Evolutionary conservation across 495 filamentous ascomycete genomes (phyloP), one percentile per base, ranked within the genome.

Genomic region (Xanthoparmelia taractica): DNA sequence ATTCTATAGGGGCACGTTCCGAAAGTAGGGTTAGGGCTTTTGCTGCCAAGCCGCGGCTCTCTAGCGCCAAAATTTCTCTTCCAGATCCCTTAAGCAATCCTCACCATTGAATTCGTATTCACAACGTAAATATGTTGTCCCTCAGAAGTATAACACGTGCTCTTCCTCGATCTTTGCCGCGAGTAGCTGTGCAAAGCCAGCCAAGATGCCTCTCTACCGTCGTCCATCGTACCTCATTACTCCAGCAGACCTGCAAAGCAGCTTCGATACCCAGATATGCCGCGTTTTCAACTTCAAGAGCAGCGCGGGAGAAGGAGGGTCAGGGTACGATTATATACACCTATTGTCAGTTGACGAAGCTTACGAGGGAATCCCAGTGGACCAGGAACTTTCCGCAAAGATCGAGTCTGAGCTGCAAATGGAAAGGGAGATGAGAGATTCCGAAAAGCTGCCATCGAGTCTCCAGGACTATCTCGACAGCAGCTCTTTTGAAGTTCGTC

Each of bases 391-490:
- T 74, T 79, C 85, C 68, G 77, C 85, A 63, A 91, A 96, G 84
- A 81, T 92, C 68, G 76, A 86, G 73, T 84, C 82, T 69, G 89
- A 97, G 80, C 79, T 92, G 65, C 76, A 85, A 66, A 79, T 88
- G 60, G 87, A 88, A 75, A 73, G 71, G 59, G 76, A 78, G 55
- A 73, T 72, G 63, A 80, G 83, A 72, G 82, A 84, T 57, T 73
- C 76, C 61, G 82, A 85, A 61, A 76, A 83, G 37, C 65, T 83
- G 59, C 84, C 87, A 36, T 72, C 78, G 18, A 84, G 79, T 72
- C 77, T 93, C 68, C 83, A 85, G 72, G 86, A 89, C 68, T 93
- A 86, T 73, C 73, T 92, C 20, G 82, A 89, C 63, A 88, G 86
- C 72, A 80, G 82, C 66, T 77, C 80, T 5, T 91, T 86, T 67